These are phyloP conservation scores for Fusarium siculi DNA, from an alignment of 2,329 filamentous ascomycete genomes.

Conservation along the genomic window DNA sequence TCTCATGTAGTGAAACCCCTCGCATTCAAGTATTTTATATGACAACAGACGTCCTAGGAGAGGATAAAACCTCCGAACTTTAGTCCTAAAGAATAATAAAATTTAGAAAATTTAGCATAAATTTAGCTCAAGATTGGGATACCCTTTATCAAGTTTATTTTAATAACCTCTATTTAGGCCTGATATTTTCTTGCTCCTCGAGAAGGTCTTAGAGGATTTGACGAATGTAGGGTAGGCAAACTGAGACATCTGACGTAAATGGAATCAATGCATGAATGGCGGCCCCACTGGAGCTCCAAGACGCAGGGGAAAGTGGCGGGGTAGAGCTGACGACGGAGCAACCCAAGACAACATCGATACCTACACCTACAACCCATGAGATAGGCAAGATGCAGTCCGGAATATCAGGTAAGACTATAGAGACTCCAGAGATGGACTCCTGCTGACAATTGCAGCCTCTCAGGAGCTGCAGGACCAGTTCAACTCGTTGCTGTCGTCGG, in stretches of 20 bases:
- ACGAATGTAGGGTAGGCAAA: conserved; percentile 34
- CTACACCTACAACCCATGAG: conserved; percentile 7
- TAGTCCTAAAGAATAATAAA: too few relatives aligned
- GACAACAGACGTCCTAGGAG: too few relatives aligned
- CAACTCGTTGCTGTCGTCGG: conserved; percentile 71
- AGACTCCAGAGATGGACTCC: neutral
- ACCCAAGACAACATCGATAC: conserved; percentile 26
- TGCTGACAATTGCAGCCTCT: conserved; percentile 65
- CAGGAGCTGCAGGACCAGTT: conserved; percentile 81
- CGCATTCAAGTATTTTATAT: too few relatives aligned
- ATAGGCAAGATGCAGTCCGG: conserved; percentile 75
- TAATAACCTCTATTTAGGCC: too few relatives aligned
- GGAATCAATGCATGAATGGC: conserved; percentile 12
- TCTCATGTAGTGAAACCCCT: fast-evolving
- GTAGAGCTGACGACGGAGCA: conserved; percentile 39
- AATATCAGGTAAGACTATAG: conserved; percentile 70
- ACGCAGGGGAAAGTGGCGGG: conserved; percentile 39
- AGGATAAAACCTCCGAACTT: too few relatives aligned
- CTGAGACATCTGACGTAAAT: conserved; percentile 1
- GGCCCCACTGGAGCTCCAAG: conserved; percentile 38
- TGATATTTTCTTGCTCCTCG: too few relatives aligned
- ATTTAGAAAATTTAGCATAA: too few relatives aligned
- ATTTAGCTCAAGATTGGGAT: too few relatives aligned
- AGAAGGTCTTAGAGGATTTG: too few relatives aligned
- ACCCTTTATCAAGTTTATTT: too few relatives aligned